Base-by-base conservation (phyloP, 208 protist species). In the Zelonia costaricensis region DNA sequence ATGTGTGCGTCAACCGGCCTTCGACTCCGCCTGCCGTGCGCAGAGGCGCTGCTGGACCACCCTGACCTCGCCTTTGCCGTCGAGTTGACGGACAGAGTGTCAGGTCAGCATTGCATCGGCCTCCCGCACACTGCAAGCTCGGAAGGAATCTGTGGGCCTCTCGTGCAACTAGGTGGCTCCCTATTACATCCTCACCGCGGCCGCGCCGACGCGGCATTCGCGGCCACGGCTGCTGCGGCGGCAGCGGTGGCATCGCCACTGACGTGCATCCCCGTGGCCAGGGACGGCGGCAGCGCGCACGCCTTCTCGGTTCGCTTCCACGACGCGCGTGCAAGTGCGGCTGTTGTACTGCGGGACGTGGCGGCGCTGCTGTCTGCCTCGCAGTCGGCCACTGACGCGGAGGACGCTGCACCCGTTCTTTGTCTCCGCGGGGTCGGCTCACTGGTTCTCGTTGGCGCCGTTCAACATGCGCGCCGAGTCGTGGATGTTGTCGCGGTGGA, bases 51-150 rank as follows among this genome's bases (percentile, higher is more conserved):
- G 27, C 57, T 86, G 27, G 69, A 77, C 16, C 81, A 88, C 44
- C 81, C 76, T 0, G 77, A 92, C 8, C 43, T 86, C 0, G 44
- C 67, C 43, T 92, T 86, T 46, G 72, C 74, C 12, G 16, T 88
- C n/a, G 30, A 76, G 15, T 20, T 78, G 7, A 52, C 31, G n/a
- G 66, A 75, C 30, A 23, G 0, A 6, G 23, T 30, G 5, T 30
- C 9, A 9, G 33, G 18, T 25, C 10, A 36, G 4, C 33, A 28
- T 6, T 35, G 35, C 6, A 43, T 10, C 3, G 20, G 25, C 3
- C 18, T 60, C n/a, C 40, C 60, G 18, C n/a, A n/a, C n/a, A n/a
- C n/a, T n/a, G n/a, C n/a, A n/a, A n/a, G n/a, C n/a, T n/a, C n/a
- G n/a, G n/a, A n/a, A n/a, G n/a, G n/a, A n/a, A n/a, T n/a, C n/a